Conservation (phyloP, 1,284 basidiomycete species). For the Fomitopsis schrenkii region DNA sequence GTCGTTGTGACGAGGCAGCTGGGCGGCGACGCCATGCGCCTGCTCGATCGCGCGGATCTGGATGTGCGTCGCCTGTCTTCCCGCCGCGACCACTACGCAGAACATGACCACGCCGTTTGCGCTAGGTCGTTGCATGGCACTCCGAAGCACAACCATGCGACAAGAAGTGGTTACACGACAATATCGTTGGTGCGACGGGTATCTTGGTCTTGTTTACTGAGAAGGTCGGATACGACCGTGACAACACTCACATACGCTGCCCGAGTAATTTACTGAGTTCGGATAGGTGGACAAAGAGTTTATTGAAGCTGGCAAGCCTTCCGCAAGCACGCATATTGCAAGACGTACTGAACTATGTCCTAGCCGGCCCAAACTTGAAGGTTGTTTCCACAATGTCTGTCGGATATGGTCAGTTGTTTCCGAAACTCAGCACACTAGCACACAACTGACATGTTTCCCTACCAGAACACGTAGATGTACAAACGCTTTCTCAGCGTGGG, state of each 20-base stretch:
- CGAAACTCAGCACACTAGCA: neutral
- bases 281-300: constrained; percentile 69
- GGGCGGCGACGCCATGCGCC: constrained; percentile 67
- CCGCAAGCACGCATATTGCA: neutral
- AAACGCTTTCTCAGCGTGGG: constrained; percentile 56
- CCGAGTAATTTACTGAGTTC: neutral
- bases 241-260: neutral
- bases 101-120: neutral
- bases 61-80: constrained; percentile 39
- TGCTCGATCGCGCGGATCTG: constrained; percentile 45
- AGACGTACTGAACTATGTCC: neutral
- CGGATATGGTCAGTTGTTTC: constrained; percentile 63
- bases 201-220: constrained; percentile 71
- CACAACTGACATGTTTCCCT: neutral
- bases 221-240: constrained; percentile 41
- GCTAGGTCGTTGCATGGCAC: constrained; percentile 67
- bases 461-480: constrained; percentile 79
- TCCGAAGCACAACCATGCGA: constrained; percentile 56
- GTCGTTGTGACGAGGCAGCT: constrained; percentile 68
- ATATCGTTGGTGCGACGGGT: constrained; percentile 63
- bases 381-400: constrained; percentile 90
- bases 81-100: no score
- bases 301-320: constrained; percentile 53
- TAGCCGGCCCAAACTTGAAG: constrained; percentile 70
- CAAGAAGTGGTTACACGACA: constrained; percentile 76